These are phyloP conservation scores for Curvularia sp. DNA, from an alignment of 2,329 filamentous ascomycete species.

Conservation along the genomic window DNA sequence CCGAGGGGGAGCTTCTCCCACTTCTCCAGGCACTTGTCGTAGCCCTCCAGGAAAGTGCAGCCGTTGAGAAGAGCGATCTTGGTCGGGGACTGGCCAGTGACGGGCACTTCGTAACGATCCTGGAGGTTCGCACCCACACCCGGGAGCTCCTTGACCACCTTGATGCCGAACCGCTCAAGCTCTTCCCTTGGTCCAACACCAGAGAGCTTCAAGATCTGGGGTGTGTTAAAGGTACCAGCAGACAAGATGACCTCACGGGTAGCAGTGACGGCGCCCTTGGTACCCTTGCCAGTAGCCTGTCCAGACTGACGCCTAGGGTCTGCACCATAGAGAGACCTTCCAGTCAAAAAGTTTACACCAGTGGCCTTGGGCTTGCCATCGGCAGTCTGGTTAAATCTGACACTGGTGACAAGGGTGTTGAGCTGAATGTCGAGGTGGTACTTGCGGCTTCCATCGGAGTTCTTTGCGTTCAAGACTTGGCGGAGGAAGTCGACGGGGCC, in stretches of 20 bases:
- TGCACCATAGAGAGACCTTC: slow-evolving; percentile 51
- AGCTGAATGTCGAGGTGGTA: slow-evolving; percentile 64
- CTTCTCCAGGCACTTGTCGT: slow-evolving; percentile 55
- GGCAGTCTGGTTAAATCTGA: slow-evolving; percentile 69
- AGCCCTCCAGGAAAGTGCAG: slow-evolving; percentile 51
- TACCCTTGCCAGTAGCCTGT: slow-evolving; percentile 19
- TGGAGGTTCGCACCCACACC: slow-evolving; percentile 71
- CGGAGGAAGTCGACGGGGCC: slow-evolving; percentile 64
- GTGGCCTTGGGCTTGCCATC: slow-evolving; percentile 57
- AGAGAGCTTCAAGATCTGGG: slow-evolving; percentile 67
- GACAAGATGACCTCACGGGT: slow-evolving; percentile 39
- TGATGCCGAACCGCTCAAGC: slow-evolving; percentile 63
- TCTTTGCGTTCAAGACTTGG: slow-evolving; percentile 56
- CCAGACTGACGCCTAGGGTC: slow-evolving; percentile 41
- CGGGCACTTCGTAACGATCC: slow-evolving; percentile 62
- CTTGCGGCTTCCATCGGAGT: slow-evolving; percentile 58
- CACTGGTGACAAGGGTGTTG: slow-evolving; percentile 70
- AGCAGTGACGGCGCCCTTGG: slow-evolving; percentile 38
- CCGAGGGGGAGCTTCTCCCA: slow-evolving; percentile 50
- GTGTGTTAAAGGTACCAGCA: slow-evolving; percentile 66
- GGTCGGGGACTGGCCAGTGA: slow-evolving; percentile 55
- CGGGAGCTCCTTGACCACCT: slow-evolving; percentile 62
- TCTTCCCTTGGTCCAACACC: slow-evolving; percentile 67
- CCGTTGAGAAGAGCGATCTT: slow-evolving; percentile 48
- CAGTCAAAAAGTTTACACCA: slow-evolving; percentile 52